These are phyloP conservation scores for Starmerella tilneyi DNA, from an alignment of 805 yeast genomes.

Conservation along the genomic window DNA sequence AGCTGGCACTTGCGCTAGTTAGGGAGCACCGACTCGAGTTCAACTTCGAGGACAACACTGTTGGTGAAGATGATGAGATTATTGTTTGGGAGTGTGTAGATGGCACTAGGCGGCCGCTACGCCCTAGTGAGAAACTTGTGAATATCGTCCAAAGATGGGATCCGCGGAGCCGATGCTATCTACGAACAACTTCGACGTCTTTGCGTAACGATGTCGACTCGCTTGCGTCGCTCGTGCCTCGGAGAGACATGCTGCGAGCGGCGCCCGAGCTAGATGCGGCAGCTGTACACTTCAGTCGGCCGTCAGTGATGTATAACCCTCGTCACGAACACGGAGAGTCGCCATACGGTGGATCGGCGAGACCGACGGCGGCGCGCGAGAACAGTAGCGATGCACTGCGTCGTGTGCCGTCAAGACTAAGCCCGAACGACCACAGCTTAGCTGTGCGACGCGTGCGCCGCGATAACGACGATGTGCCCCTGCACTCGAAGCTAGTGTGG, in stretches of 20 bases:
- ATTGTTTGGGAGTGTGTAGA: constrained; percentile 29
- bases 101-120: constrained; percentile 26
- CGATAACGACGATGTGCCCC: constrained; percentile 15
- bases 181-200: constrained; percentile 23
- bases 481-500: constrained; percentile 21
- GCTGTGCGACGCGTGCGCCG: constrained; percentile 7
- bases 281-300: constrained; percentile 21
- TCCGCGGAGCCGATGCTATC: constrained; percentile 10
- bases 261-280: constrained; percentile 20
- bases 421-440: constrained; percentile 14
- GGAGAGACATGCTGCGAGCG: constrained; percentile 28
- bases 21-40: constrained; percentile 29
- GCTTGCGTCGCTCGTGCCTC: constrained; percentile 29
- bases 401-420: constrained; percentile 17
- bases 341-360: neutral
- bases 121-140: constrained; percentile 24
- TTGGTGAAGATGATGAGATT: constrained; percentile 22
- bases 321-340: constrained; percentile 3
- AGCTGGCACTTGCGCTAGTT: constrained; percentile 22
- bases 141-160: constrained; percentile 24
- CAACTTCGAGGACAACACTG: constrained; percentile 18
- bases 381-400: neutral
- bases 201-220: constrained; percentile 25
- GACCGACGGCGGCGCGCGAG: constrained; percentile 1
- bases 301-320: constrained; percentile 20